These are phyloP conservation scores for Eucalyptus regnans DNA, from an alignment of 345 rosid species.

Conservation along the genomic window DNA sequence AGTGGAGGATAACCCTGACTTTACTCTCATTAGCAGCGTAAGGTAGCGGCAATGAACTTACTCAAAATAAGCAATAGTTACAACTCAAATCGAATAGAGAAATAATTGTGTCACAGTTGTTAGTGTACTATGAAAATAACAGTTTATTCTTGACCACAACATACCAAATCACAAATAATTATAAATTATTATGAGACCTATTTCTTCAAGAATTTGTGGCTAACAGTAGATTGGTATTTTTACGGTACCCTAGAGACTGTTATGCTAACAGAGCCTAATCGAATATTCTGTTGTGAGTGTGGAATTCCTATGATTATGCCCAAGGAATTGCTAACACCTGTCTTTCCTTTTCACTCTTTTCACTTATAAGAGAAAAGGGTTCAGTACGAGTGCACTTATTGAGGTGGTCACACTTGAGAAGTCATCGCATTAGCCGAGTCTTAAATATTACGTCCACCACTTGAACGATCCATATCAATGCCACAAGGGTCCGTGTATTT, in stretches of 20 bases:
- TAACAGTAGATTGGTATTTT: fast-evolving
- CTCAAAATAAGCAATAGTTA: neutral
- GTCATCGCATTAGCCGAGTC: neutral
- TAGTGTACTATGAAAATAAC: too few species aligned
- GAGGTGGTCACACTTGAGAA: neutral
- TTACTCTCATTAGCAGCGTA: neutral
- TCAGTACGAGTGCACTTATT: neutral
- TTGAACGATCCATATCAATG: neutral
- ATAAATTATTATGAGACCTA: too few species aligned
- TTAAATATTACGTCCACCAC: neutral
- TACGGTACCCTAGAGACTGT: fast-evolving
- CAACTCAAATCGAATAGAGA: neutral
- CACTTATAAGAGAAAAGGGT: neutral
- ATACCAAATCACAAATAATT: too few species aligned
- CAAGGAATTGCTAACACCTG: fast-evolving
- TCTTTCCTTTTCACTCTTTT: neutral
- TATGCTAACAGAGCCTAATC: too few species aligned
- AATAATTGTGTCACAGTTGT: too few species aligned
- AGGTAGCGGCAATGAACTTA: neutral
- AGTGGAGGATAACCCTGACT: neutral
- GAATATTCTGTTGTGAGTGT: fast-evolving
- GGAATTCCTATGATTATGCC: neutral
- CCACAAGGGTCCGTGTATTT: neutral
- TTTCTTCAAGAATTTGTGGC: too few species aligned
- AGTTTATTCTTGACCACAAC: too few species aligned